Base-by-base conservation (phyloP, 768 basidiomycete species). In the Pleurotus cornucopiae region DNA sequence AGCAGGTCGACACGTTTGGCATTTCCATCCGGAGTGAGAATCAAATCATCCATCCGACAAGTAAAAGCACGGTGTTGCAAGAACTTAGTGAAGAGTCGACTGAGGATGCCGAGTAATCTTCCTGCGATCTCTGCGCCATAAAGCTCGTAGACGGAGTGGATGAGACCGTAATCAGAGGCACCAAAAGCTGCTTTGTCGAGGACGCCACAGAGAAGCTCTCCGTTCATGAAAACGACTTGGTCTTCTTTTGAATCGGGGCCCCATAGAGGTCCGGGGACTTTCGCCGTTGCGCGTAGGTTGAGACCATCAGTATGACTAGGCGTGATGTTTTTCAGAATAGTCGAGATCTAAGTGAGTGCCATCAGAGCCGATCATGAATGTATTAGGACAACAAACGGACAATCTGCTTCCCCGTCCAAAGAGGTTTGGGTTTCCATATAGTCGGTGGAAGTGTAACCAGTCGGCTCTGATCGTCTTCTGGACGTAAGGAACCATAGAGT, bases 351-450 rank as follows among this genome's bases (percentile, higher is more conserved):
- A 16, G 38, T 47, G 25, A 23, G 9, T 39, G 46, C 30, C n/a
- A n/a, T 48, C 38, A 56, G 57, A 40, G 25, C 39, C 48, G 52
- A 14, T 9, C 13, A 21, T n/a, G 37, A 37, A 34, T 20, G 18
- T 38, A 6, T 16, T 16, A 6, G 23, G 43, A n/a, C n/a, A 56
- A 45, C 18, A 26, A 46, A 68, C 86, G 71, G 64, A 96, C 93
- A 45, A 98, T 85, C 71, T 99, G 97, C 67, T 99, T 99, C 45
- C 97, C 97, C 0, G 96, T 98, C 97, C 97, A 99, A 46, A 96
- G 72, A 1, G 94, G 86, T 60, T 73, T 76, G 0, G 97, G 97
- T 69, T 88, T 93, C 89, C 91, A 94, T 53, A 99, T 88, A 5
- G 95, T 77, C 2, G 97, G 97, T 2, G 95, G 91, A 6, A 98